A percentile compares a stretch with the other conserved stretches of the same genome.
Conservation (phyloP, 305 asterid species). For the Plantago rigida region DNA sequence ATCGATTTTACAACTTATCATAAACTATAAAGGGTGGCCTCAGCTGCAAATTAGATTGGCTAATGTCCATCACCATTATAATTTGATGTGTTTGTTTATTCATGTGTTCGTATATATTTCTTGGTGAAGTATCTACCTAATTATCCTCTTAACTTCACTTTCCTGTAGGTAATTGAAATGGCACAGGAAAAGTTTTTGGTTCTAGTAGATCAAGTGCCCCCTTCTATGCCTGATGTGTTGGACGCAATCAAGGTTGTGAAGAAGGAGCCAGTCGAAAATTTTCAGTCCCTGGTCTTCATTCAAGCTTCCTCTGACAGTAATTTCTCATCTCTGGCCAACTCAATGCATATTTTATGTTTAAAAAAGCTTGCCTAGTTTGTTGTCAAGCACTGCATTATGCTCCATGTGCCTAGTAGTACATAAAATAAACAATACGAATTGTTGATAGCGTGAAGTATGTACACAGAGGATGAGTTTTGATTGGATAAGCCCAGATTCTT, state of each 20-base stretch:
- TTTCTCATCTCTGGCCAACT: background rate
- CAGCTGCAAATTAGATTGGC: no score
- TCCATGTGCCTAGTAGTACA: no score
- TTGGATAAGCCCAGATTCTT: no score
- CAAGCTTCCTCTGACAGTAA: slow-evolving; percentile 65
- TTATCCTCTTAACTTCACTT: background rate
- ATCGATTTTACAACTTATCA: no score
- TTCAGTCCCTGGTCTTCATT: slow-evolving; percentile 59
- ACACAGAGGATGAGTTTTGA: no score
- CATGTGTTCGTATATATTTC: background rate
- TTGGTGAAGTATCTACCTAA: background rate
- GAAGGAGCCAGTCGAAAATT: slow-evolving; percentile 43
- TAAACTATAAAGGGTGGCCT: no score
- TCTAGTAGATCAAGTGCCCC: slow-evolving; percentile 50
- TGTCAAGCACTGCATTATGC: no score
- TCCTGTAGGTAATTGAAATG: slow-evolving; percentile 32
- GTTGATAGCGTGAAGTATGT: no score
- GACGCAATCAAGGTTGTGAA: slow-evolving; percentile 49
- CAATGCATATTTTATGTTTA: no score
- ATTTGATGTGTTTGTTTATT: no score
- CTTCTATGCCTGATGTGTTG: slow-evolving; percentile 37
- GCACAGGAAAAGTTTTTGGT: slow-evolving; percentile 45
- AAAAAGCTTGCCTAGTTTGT: background rate
- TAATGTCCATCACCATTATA: no score
- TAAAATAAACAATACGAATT: no score